Conservation (phyloP, 2,329 filamentous ascomycete genomes). For the Taxawa tesnikishii region DNA sequence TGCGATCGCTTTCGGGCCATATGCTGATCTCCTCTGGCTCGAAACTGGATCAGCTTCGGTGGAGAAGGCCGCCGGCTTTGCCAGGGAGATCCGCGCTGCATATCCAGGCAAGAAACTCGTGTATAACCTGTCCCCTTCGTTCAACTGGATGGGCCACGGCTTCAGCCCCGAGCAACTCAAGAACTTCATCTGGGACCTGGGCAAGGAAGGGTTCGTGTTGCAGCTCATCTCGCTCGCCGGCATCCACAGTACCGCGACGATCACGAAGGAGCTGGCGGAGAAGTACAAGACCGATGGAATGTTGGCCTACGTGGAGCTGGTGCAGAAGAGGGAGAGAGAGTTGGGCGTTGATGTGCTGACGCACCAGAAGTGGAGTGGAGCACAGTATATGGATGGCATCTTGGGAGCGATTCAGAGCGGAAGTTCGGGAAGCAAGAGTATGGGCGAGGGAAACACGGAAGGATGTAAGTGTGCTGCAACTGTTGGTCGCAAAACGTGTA, state of each 20-base stretch:
- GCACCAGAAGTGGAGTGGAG: conserved; percentile 79
- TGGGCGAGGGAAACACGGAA: conserved; percentile 93
- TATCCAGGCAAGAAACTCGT: conserved; percentile 79
- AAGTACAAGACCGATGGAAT: conserved; percentile 86
- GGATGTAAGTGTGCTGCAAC: conserved; percentile 21
- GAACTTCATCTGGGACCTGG: conserved; percentile 94
- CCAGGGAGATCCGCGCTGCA: conserved; percentile 56
- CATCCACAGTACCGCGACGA: conserved; percentile 50
- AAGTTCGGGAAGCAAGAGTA: conserved; percentile 77
- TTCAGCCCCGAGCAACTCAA: conserved; percentile 73
- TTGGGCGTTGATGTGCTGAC: conserved; percentile 84
- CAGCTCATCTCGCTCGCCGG: conserved; percentile 54
- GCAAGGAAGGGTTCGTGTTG: conserved; percentile 60
- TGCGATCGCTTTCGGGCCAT: conserved; percentile 80
- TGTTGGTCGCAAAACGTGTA: too few species aligned
- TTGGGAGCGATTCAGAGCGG: conserved; percentile 83
- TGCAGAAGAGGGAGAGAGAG: conserved; percentile 85
- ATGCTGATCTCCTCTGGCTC: conserved; percentile 91
- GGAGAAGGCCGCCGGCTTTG: conserved; percentile 61
- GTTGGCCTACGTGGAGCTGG: conserved; percentile 91
- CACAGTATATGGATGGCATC: conserved; percentile 74
- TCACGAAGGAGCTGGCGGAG: conserved; percentile 62
- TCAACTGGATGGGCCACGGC: conserved; percentile 97
- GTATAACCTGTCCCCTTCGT: conserved; percentile 91
- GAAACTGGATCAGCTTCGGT: conserved; percentile 88